Conservation (phyloP, 2,329 filamentous ascomycete genomes). For the Stachybotrys chartarum region DNA sequence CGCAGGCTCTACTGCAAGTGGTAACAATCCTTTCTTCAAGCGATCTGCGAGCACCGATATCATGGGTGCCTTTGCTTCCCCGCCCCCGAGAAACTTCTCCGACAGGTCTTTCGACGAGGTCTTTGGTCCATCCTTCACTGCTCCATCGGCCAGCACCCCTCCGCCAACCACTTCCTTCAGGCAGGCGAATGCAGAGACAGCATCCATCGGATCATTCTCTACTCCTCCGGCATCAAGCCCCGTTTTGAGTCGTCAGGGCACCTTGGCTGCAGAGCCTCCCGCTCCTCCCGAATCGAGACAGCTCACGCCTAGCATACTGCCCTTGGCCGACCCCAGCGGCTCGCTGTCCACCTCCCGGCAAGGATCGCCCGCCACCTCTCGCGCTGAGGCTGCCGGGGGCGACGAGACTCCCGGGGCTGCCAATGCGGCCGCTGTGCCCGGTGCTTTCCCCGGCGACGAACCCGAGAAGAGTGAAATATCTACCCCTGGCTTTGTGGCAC, state of each 20-base stretch:
- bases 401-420: constrained; percentile 21
- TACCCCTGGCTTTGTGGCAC: constrained; percentile 25
- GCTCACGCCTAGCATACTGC: constrained; percentile 69
- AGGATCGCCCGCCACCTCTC: constrained; percentile 60
- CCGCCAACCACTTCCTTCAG: constrained; percentile 35
- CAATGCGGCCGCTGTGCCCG: constrained; percentile 20
- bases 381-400: constrained; percentile 27
- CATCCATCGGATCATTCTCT: constrained; percentile 42
- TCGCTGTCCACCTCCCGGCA: constrained; percentile 72
- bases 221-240: constrained; percentile 54
- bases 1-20: constrained; percentile 59
- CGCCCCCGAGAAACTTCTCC: constrained; percentile 38
- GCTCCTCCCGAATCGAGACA: constrained; percentile 68
- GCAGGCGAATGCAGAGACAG: constrained; percentile 51
- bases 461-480: constrained; percentile 18
- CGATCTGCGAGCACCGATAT: constrained; percentile 56
- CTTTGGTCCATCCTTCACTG: constrained; percentile 63
- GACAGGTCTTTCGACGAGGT: constrained; percentile 79
- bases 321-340: constrained; percentile 58
- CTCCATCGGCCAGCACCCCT: constrained; percentile 33
- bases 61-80: constrained; percentile 45
- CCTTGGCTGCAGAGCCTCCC: constrained; percentile 48
- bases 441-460: constrained; percentile 21
- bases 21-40: constrained; percentile 93
- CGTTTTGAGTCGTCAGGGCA: constrained; percentile 55